These are phyloP conservation scores for Talaromyces sp. DNA, from an alignment of 2,329 filamentous ascomycete genomes.

Conservation along the genomic window DNA sequence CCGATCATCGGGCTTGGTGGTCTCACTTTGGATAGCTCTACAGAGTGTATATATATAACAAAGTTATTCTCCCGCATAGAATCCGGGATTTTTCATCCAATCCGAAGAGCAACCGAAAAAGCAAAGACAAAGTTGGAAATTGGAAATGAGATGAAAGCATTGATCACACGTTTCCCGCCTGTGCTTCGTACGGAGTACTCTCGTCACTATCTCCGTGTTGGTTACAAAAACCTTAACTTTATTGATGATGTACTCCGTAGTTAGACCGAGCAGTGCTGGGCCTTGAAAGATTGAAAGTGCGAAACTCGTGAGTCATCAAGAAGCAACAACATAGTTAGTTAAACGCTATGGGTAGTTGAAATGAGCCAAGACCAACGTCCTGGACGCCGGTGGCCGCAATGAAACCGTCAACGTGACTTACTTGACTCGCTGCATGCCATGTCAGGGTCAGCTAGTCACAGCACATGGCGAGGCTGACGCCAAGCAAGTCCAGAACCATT, in stretches of 20 bases:
- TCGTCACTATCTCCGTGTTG: background rate
- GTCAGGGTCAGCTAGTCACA: background rate
- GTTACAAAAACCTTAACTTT: background rate
- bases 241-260: background rate
- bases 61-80: background rate
- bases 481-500: background rate
- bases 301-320: background rate
- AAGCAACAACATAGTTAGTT: background rate
- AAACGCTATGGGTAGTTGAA: no score
- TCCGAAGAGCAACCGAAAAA: background rate
- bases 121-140: background rate
- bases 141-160: background rate
- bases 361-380: background rate
- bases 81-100: background rate
- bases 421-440: background rate
- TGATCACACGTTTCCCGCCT: constrained; percentile 4
- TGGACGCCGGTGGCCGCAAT: background rate
- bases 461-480: constrained; percentile 2
- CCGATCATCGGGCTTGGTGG: background rate
- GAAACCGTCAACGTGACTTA: background rate
- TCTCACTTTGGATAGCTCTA: background rate
- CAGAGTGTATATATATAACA: background rate
- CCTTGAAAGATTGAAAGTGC: background rate
- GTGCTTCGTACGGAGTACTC: no score
- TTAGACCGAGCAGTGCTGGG: no score